Percentiles rank a stretch among this genome's conserved stretches.
Conservation (phyloP, 2,329 filamentous ascomycete species). For the Oidium heveae region DNA sequence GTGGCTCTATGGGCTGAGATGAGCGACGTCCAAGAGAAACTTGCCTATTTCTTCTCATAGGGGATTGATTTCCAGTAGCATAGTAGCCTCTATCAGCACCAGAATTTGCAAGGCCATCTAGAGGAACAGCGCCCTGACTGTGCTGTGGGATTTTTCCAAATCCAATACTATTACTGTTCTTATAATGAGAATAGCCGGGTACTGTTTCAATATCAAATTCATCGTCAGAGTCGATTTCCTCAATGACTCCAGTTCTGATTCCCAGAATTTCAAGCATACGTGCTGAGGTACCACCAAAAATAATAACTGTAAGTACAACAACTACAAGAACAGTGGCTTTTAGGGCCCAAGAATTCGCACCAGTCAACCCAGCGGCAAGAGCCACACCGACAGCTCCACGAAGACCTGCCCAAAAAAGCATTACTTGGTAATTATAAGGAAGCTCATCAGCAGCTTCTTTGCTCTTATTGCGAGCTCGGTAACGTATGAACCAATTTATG, state of each 20-base stretch:
- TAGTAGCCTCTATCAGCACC: constrained; percentile 2
- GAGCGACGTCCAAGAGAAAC: constrained; percentile 15
- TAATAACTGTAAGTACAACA: constrained; percentile 92
- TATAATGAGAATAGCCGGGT: constrained; percentile 31
- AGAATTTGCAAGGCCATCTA: constrained; percentile 22
- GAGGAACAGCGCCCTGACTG: constrained; percentile 25
- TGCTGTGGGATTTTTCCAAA: constrained; percentile 56
- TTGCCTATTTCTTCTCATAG: constrained; percentile 27
- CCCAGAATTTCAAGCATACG: constrained; percentile 93
- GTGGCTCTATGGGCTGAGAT: constrained; percentile 26
- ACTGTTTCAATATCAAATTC: constrained; percentile 68
- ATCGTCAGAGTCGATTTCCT: constrained; percentile 92
- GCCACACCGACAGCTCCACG: constrained; percentile 91
- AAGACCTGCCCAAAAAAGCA: constrained; percentile 98
- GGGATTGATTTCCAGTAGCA: constrained; percentile 11
- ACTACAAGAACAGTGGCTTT: constrained; percentile 93
- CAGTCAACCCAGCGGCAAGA: constrained; percentile 65
- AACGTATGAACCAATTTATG: constrained; percentile 84
- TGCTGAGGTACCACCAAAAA: constrained; percentile 90
- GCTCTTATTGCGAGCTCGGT: constrained; percentile 54
- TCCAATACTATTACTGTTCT: constrained; percentile 30
- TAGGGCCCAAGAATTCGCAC: constrained; percentile 56
- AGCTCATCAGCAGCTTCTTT: constrained; percentile 63
- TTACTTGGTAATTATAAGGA: constrained; percentile 89
- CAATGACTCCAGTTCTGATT: constrained; percentile 88